phyloP scores from a whole-genome alignment of 179 eudicot genomes.

The Patellifolia procumbens region DNA sequence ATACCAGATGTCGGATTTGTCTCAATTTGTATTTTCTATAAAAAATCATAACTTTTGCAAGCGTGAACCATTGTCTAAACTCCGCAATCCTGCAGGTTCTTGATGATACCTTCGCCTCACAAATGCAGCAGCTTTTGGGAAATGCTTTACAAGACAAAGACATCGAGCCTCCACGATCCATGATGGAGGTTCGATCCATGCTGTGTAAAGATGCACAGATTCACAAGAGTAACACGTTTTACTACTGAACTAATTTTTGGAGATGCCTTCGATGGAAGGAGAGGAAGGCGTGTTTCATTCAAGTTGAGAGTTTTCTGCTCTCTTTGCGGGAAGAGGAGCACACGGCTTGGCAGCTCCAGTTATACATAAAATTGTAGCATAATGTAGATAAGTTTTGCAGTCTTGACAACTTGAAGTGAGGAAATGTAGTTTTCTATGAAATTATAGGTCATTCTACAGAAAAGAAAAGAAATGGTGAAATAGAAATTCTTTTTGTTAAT shows the following conservation, averaged over 20 bases:
- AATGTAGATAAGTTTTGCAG: constrained; percentile 14
- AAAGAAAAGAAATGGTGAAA: not conserved
- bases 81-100: constrained; percentile 53
- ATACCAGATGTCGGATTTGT: no score
- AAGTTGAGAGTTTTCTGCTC: constrained; percentile 18
- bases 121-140: constrained; percentile 78
- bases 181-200: constrained; percentile 73
- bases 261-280: constrained; percentile 10
- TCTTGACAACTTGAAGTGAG: constrained; percentile 26
- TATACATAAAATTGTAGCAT: constrained; percentile 20
- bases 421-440: not conserved
- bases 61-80: not conserved
- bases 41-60: no score
- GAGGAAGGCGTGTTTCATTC: not conserved
- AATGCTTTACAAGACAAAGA: constrained; percentile 73
- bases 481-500: constrained; percentile 28
- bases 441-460: constrained; percentile 8
- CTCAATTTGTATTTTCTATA: no score
- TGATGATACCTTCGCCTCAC: constrained; percentile 81
- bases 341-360: constrained; percentile 17
- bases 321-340: constrained; percentile 19
- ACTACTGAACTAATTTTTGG: constrained; percentile 29
- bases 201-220: constrained; percentile 61
- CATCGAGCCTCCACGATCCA: constrained; percentile 75
- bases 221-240: constrained; percentile 50